phyloP scores from a whole-genome alignment of 2,329 filamentous ascomycete species.

The Cryphonectria parasitica region DNA sequence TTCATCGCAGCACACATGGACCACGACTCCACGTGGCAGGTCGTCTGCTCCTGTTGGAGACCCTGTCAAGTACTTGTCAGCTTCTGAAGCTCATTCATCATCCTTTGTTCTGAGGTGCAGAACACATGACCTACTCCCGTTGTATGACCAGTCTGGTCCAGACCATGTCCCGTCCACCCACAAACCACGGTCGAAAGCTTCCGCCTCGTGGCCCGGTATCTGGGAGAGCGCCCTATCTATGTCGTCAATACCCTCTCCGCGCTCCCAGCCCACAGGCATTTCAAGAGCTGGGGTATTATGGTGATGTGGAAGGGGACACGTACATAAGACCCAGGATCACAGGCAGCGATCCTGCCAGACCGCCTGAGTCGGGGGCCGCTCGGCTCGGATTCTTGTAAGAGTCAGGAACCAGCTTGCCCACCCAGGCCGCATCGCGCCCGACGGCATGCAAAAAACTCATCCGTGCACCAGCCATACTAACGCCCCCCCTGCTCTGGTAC shows the following conservation, averaged over 20 bases:
- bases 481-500: not conserved
- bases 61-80: not conserved
- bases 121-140: not conserved
- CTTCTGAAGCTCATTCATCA: not conserved
- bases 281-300: too few relatives aligned
- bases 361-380: not conserved
- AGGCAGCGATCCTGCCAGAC: conserved; percentile 9
- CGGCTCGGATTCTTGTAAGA: not conserved
- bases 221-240: conserved; percentile 4
- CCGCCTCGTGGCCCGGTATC: not conserved
- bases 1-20: conserved; percentile 8
- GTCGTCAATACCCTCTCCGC: not conserved
- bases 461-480: not conserved
- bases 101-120: not conserved
- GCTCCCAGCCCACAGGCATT: not conserved
- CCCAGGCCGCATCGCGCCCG: conserved; percentile 3
- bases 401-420: conserved; percentile 11
- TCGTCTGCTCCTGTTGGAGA: not conserved
- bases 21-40: not conserved
- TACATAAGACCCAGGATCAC: conserved; percentile 15
- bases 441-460: not conserved
- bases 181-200: not conserved
- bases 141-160: conserved; percentile 9
- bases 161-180: not conserved
- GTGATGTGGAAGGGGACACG: too few relatives aligned